phyloP scores from a whole-genome alignment of 2,329 filamentous ascomycete species.

The Colletotrichum noveboracense region DNA sequence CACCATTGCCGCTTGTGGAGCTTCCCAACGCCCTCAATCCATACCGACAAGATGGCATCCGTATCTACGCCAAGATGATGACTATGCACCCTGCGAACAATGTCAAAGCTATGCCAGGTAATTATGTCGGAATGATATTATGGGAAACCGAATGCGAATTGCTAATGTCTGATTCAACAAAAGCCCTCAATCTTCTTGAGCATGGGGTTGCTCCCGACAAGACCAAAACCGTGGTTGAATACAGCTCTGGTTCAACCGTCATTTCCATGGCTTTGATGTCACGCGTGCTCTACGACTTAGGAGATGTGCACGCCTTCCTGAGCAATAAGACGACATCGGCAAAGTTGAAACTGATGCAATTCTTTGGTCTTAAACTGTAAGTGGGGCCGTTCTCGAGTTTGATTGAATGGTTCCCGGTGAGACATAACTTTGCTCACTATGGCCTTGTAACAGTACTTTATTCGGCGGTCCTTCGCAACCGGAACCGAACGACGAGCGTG shows the following conservation, averaged over 20 bases:
- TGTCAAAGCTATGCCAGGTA: conserved; percentile 63
- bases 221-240: conserved; percentile 61
- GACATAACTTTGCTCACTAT: not conserved
- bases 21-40: conserved; percentile 64
- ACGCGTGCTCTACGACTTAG: conserved; percentile 53
- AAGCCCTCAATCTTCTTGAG: conserved; percentile 55
- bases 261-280: conserved; percentile 63
- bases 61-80: conserved; percentile 72
- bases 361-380: conserved; percentile 62
- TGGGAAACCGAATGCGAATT: not conserved
- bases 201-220: conserved; percentile 43
- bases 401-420: not conserved
- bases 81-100: conserved; percentile 69
- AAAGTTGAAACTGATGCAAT: conserved; percentile 60
- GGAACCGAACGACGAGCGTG: conserved; percentile 57
- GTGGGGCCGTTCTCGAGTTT: conserved; percentile 7
- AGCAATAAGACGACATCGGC: conserved; percentile 63
- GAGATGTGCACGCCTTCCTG: conserved; percentile 60
- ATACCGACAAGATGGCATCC: conserved; percentile 60
- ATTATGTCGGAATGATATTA: not conserved
- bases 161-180: not conserved
- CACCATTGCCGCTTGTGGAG: conserved; percentile 66
- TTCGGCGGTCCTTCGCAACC: conserved; percentile 66
- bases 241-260: conserved; percentile 67
- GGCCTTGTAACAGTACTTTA: conserved; percentile 42